Conservation (phyloP, 345 rosid species). For the Excoecaria cochinchinensis region DNA sequence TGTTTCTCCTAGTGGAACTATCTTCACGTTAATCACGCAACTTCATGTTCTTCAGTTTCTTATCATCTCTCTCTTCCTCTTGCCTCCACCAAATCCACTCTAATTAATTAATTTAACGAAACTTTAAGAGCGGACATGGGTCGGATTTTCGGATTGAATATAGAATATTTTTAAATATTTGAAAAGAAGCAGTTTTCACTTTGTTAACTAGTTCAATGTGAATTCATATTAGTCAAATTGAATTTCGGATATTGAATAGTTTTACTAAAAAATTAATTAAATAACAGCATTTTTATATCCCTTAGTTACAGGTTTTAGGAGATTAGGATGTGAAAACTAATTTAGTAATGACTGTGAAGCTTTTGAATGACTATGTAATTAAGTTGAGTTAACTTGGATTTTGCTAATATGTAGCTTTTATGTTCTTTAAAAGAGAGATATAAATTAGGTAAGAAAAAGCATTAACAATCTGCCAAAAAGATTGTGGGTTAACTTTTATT, state of each 20-base stretch:
- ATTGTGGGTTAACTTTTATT: slow-evolving; percentile 6
- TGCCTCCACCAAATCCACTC: not conserved
- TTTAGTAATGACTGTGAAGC: slow-evolving; percentile 22
- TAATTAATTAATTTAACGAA: too few relatives aligned
- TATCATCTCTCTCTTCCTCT: slow-evolving; percentile 11
- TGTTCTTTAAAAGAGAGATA: slow-evolving; percentile 2
- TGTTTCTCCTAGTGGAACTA: slow-evolving; percentile 2
- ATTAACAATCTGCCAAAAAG: slow-evolving; percentile 18
- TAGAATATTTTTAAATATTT: too few relatives aligned
- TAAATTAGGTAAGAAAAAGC: slow-evolving; percentile 17
- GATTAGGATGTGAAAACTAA: not conserved
- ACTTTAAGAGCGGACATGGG: too few relatives aligned
- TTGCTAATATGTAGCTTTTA: not conserved
- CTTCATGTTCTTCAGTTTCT: slow-evolving; percentile 24
- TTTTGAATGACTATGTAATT: not conserved
- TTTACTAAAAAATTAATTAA: too few relatives aligned
- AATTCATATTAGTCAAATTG: too few relatives aligned
- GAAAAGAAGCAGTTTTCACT: too few relatives aligned
- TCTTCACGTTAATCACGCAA: slow-evolving; percentile 54
- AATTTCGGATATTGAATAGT: too few relatives aligned
- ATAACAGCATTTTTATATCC: not conserved
- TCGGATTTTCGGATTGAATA: too few relatives aligned
- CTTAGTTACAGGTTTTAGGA: not conserved
- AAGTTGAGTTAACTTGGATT: slow-evolving; percentile 8
- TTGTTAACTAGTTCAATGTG: too few relatives aligned